Conservation (phyloP, 495 filamentous ascomycete species). For the Xylaria intraflava region DNA sequence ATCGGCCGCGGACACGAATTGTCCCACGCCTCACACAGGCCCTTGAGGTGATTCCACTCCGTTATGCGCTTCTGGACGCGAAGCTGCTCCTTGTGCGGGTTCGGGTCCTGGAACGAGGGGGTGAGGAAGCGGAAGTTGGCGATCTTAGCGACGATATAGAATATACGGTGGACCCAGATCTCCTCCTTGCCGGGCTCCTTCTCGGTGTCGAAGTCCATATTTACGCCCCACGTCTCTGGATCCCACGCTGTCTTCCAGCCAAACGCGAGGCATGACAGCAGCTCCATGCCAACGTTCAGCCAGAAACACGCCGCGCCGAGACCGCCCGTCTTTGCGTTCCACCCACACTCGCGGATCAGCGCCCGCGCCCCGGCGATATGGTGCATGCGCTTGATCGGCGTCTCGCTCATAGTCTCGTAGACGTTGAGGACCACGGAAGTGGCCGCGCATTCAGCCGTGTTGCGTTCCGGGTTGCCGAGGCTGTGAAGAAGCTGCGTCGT, state of each 20-base stretch:
- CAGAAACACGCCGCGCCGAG: conserved; percentile 91
- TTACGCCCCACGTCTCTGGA: conserved; percentile 84
- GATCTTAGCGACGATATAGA: conserved; percentile 87
- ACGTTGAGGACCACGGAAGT: conserved; percentile 84
- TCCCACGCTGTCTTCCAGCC: conserved; percentile 88
- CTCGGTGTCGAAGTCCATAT: conserved; percentile 61
- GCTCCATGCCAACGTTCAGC: conserved; percentile 85
- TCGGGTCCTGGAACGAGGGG: conserved; percentile 52
- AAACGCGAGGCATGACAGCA: conserved; percentile 78
- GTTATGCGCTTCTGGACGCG: conserved; percentile 57
- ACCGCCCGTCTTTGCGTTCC: conserved; percentile 73
- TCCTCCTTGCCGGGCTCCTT: conserved; percentile 56
- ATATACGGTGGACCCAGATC: conserved; percentile 82
- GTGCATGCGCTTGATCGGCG: conserved; percentile 67
- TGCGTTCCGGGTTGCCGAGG: conserved; percentile 73
- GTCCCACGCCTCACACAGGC: conserved; percentile 75
- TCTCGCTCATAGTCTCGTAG: conserved; percentile 84
- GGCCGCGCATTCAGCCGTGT: conserved; percentile 81
- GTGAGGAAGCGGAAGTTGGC: conserved; percentile 70
- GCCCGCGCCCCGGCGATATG: conserved; percentile 84
- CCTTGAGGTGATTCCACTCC: conserved; percentile 71
- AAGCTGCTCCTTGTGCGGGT: conserved; percentile 54
- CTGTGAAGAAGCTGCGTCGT: conserved; percentile 64
- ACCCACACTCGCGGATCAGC: conserved; percentile 83
- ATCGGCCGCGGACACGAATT: conserved; percentile 72